phyloP scores from a whole-genome alignment of 176 grass and related monocot species.

The Alopecurus myosuroides region DNA sequence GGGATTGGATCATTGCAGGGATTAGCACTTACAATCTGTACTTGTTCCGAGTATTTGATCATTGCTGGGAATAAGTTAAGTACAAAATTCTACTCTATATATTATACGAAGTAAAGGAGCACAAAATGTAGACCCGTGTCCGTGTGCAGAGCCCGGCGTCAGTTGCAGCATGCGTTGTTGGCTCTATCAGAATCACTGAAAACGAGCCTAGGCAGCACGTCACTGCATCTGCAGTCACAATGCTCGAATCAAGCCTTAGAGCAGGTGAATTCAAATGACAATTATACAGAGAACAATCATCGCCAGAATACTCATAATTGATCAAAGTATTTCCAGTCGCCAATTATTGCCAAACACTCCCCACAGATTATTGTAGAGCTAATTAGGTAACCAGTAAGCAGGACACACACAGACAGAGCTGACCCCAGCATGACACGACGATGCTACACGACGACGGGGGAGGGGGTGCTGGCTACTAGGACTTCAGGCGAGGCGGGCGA shows the following conservation, averaged over 20 bases:
- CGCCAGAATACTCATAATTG: background rate
- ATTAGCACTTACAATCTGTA: background rate
- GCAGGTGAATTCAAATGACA: background rate
- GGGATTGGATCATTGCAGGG: background rate
- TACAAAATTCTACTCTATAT: too few species aligned
- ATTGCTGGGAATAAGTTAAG: too few species aligned
- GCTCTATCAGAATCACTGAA: too few species aligned
- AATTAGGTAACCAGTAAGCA: slow-evolving; percentile 1
- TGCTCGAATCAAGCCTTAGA: background rate
- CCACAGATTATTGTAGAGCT: slow-evolving; percentile 4
- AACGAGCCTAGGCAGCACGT: too few species aligned
- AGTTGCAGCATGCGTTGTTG: too few species aligned
- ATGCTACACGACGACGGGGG: background rate
- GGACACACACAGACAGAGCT: background rate
- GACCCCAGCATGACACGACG: background rate
- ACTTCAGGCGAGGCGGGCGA: slow-evolving; percentile 39
- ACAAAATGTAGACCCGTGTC: background rate
- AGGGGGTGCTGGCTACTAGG: background rate
- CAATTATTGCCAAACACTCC: background rate
- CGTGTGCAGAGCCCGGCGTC: too few species aligned
- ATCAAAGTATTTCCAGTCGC: background rate
- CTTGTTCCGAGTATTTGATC: background rate
- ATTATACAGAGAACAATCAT: background rate
- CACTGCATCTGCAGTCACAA: background rate
- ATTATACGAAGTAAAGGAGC: background rate